Conservation (phyloP, 306 rosid species). For the Lablab purpureus region DNA sequence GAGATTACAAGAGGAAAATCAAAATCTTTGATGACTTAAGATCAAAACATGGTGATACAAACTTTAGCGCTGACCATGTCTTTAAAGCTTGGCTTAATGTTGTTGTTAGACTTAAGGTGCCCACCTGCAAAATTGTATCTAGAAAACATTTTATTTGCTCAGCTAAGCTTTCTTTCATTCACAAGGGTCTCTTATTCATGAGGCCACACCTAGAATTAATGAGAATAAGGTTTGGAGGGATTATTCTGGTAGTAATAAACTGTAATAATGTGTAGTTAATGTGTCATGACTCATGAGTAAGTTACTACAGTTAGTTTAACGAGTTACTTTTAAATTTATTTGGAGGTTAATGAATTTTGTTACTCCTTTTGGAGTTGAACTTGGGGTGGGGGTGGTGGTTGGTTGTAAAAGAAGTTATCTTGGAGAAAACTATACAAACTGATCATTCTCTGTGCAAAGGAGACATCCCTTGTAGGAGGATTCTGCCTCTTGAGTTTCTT, state of each 20-base stretch:
- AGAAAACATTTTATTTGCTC: slow-evolving; percentile 2
- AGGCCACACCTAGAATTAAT: background rate
- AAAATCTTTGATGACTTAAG: background rate
- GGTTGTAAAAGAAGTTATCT: background rate
- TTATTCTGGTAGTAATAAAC: background rate
- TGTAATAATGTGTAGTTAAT: background rate
- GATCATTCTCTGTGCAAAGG: background rate
- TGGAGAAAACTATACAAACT: background rate
- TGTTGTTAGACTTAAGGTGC: background rate
- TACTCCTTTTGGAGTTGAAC: background rate
- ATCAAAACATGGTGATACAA: slow-evolving; percentile 2
- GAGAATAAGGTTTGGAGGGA: slow-evolving; percentile 1
- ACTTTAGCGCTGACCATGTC: background rate
- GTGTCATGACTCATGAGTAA: background rate
- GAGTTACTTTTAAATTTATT: background rate
- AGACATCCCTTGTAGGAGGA: background rate
- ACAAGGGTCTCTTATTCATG: background rate
- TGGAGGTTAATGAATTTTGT: background rate
- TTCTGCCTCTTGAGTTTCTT: background rate
- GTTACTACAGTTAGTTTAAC: background rate
- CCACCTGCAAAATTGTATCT: background rate
- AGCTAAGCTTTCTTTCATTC: background rate
- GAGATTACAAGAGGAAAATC: background rate
- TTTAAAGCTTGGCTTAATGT: slow-evolving; percentile 11
- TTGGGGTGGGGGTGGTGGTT: background rate